Evolutionary conservation across 768 basidiomycete species (phyloP), one percentile per base, ranked within the genome.

Genomic region (Amanita polypyramis): DNA sequence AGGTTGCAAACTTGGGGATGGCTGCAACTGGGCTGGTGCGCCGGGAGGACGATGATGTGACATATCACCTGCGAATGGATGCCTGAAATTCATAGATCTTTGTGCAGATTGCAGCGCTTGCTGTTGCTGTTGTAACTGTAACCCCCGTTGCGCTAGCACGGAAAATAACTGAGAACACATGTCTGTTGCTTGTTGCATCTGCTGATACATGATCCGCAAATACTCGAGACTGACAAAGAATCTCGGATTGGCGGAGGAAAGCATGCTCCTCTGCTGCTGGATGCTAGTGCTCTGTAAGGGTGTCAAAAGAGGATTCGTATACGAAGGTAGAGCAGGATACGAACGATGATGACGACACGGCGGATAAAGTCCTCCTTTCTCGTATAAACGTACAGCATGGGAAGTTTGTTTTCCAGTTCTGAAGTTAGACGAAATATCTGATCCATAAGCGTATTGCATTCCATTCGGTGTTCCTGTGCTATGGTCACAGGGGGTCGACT

Each of bases 311-410:
- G 3, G 25, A 27, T 7, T 43, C 32, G 27, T 29, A 19, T 39
- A 44, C 30, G n/a, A 40, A 14, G 17, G 5, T 19, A 32, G 30
- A 21, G 9, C 40, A 45, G 17, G 36, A 21, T 43, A 65, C 80
- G 51, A 55, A 85, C 84, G 45, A 82, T 79, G 10, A 66, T 59
- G 30, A 81, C 65, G 25, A 76, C 59, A 60, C 65, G 76, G 57
- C 67, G 72, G 43, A 83, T 65, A 37, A 63, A 34, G 0, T 73
- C 74, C 10, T 78, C 75, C 34, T 65, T 65, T 56, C 72, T 74
- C 40, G 76, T 55, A 37, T 79, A 59, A 17, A 69, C 56, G 45
- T 64, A 61, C 52, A 73, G 68, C 63, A 76, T 61, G 2, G 67
- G 66, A 12, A 86, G 61, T 53, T 70, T 77, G 30, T 49, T 38